Base-by-base conservation (phyloP, 2,329 filamentous ascomycete species). In the Daldinia eschscholtzii region DNA sequence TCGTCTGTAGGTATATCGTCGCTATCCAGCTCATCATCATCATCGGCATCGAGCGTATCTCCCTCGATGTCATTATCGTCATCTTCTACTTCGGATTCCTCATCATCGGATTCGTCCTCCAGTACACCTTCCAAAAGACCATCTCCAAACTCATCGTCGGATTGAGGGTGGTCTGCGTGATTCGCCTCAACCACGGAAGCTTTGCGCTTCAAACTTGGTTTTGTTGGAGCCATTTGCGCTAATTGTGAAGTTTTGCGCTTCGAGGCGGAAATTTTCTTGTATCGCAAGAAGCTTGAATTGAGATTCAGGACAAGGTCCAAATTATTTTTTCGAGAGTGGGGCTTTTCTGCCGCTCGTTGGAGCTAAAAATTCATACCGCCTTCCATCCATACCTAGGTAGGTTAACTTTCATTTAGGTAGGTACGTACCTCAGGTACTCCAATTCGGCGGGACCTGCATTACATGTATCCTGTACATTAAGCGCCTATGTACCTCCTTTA, bases 121-220 rank as follows among this genome's bases (percentile, higher is more conserved):
- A 89, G 78, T 57, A 88, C 84, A 33, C 86, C 87, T 64, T 89
- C 86, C 15, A 89, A 80, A 52, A 85, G 79, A 35, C 83, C 83
- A 62, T 86, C 83, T 60, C 80, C 82, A 68, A 91, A 86, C 72
- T 91, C 89, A 72, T 89, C 86, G 35, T 89, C 89, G 23, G 87
- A 89, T 64, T 85, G 84, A 2, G 83, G 79, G 68, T 86, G 83
- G 13, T 83, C 80, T 57, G 81, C 79, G 65, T 82, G 82, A 53
- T 83, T 81, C 18, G 83, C 80, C 73, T 88, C 87, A 35, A 83
- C 83, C 26, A 84, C 85, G 20, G 88, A 83, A 68, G 87, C 87
- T 80, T 92, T 92, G 72, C 91, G 88, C 83, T 92, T 92, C 78
- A 87, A 85, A 35, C 81, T 83, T 52, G 79, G 75, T 65, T 81